phyloP scores from a whole-genome alignment of 306 rosid species.

The Fragaria nilgerrensis region DNA sequence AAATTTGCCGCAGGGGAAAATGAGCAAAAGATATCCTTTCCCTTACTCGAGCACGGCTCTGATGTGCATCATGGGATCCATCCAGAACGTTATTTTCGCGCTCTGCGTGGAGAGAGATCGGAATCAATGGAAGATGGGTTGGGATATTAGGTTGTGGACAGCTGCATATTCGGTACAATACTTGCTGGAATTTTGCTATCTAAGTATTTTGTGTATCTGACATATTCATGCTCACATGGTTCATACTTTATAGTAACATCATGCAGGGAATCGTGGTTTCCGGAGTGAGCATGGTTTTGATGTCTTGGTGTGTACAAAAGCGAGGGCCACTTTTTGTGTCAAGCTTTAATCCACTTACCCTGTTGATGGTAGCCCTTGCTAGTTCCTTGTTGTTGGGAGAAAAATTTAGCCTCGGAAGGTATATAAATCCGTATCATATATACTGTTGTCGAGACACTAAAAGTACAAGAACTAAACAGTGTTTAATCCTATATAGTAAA shows the following conservation, averaged over 20 bases:
- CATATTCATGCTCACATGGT: too few species aligned
- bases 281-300: not conserved
- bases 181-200: not conserved
- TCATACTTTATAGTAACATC: not conserved
- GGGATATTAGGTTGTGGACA: not conserved
- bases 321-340: not conserved
- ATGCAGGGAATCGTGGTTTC: conserved; percentile 1
- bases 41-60: not conserved
- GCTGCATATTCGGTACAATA: not conserved
- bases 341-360: not conserved
- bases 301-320: not conserved
- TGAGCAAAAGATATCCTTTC: not conserved
- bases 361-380: not conserved
- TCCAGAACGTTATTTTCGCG: not conserved
- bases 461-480: too few species aligned
- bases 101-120: not conserved
- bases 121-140: conserved; percentile 3
- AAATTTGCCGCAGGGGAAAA: not conserved
- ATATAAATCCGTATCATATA: not conserved
- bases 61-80: not conserved
- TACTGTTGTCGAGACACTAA: not conserved
- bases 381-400: not conserved
- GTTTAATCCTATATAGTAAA: too few species aligned
- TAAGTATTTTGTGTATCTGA: not conserved
- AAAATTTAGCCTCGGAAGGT: not conserved